These are phyloP conservation scores for Lachnum nothofagi DNA, from an alignment of 2,329 filamentous ascomycete genomes.

Conservation along the genomic window DNA sequence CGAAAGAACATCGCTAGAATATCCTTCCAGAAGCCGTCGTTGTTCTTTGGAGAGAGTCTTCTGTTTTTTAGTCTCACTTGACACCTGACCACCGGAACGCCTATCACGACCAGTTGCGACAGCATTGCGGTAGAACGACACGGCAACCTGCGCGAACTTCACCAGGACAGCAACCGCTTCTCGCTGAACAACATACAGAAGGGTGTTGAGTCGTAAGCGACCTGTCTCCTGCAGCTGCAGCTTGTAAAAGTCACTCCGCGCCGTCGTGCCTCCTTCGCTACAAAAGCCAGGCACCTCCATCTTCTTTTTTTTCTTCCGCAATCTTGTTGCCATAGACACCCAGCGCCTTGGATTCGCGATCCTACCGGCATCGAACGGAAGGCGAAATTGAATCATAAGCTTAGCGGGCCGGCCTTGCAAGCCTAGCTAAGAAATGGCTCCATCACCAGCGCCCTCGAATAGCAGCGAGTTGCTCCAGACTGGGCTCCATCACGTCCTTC, in stretches of 20 bases:
- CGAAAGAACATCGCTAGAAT: conserved; percentile 24
- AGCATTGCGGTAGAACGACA: conserved; percentile 1
- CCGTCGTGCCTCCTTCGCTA: not conserved
- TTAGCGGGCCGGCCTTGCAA: not conserved
- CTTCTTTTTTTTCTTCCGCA: conserved; percentile 1
- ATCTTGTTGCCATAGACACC: not conserved
- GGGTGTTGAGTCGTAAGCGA: not conserved
- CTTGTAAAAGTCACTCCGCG: not conserved
- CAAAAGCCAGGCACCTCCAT: not conserved
- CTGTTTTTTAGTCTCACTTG: conserved; percentile 25
- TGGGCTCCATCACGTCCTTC: conserved; percentile 40
- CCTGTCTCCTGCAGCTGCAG: not conserved
- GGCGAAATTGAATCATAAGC: not conserved
- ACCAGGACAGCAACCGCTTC: conserved; percentile 6
- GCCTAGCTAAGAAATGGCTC: conserved; percentile 19
- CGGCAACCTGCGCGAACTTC: not conserved
- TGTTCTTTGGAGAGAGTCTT: conserved; percentile 18
- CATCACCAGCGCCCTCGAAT: conserved; percentile 38
- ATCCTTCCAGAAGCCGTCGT: conserved; percentile 29
- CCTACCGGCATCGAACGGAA: not conserved
- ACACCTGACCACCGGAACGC: conserved; percentile 6
- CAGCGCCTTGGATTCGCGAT: not conserved
- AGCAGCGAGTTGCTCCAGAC: conserved; percentile 37
- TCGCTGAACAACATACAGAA: not conserved
- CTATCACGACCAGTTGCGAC: conserved; percentile 6